Percentiles rank a stretch among this genome's conserved stretches.
phyloP scores from a whole-genome alignment of 139 green algal species.

The Chlamydomonas asymmetrica region DNA sequence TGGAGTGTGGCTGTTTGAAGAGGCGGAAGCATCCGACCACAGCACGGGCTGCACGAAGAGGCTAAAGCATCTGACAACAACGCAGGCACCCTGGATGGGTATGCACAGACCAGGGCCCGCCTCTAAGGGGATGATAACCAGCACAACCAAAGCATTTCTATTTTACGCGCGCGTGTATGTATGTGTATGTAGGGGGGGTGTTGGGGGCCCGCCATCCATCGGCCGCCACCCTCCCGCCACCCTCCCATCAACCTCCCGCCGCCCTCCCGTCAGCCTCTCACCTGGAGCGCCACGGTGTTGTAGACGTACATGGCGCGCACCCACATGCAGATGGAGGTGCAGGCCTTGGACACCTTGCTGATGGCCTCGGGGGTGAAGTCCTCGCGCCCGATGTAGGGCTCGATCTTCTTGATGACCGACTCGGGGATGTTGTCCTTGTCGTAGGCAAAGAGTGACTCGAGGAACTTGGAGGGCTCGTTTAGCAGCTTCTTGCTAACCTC shows the following conservation, averaged over 20 bases:
- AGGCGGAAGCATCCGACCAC: too few relatives aligned
- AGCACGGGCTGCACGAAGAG: too few relatives aligned
- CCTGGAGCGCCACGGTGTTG: slow-evolving; percentile 72
- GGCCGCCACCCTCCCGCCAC: too few relatives aligned
- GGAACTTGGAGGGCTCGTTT: slow-evolving; percentile 73
- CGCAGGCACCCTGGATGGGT: too few relatives aligned
- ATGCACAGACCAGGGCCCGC: too few relatives aligned
- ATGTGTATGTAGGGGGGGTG: too few relatives aligned
- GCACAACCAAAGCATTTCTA: too few relatives aligned
- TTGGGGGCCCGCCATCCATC: too few relatives aligned
- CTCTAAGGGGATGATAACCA: too few relatives aligned
- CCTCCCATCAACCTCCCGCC: neutral
- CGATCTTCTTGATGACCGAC: slow-evolving; percentile 61
- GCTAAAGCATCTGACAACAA: too few relatives aligned
- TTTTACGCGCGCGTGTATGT: too few relatives aligned
- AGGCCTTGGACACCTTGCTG: slow-evolving; percentile 80
- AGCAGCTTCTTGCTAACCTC: slow-evolving; percentile 72
- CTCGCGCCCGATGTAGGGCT: slow-evolving; percentile 60
- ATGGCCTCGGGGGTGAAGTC: slow-evolving; percentile 76
- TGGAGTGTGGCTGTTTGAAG: too few relatives aligned
- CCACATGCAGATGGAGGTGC: slow-evolving; percentile 90
- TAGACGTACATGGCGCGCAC: slow-evolving; percentile 82
- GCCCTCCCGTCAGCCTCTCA: slow-evolving; percentile 10
- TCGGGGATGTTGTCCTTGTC: slow-evolving; percentile 85
- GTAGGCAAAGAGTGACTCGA: slow-evolving; percentile 75